Evolutionary conservation across 106 monocot genomes (phyloP).

Genomic region (Hemerocallis citrina): DNA sequence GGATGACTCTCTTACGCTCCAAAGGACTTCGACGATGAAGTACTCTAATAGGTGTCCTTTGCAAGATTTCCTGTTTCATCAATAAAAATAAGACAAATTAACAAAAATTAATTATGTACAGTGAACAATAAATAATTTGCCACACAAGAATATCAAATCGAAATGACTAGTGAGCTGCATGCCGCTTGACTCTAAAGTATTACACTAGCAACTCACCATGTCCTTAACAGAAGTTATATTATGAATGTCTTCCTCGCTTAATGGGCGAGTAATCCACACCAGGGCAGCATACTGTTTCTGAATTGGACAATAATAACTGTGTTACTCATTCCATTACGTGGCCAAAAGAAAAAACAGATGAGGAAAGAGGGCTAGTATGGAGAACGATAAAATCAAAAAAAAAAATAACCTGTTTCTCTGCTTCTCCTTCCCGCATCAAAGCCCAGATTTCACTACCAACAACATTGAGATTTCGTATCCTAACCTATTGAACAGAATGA

Average conservation of each 20-base stretch:
- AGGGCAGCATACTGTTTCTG: conserved; percentile 98
- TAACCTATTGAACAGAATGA: conserved; percentile 37
- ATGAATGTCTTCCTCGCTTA: conserved; percentile 46
- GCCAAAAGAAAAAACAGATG: not conserved
- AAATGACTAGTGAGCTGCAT: not conserved
- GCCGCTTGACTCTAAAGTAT: not conserved
- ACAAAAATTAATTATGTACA: not conserved
- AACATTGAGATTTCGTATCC: conserved; percentile 66
- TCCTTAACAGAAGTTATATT: conserved; percentile 52
- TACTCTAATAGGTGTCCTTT: conserved; percentile 83
- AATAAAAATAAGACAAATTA: not conserved
- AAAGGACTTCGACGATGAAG: conserved; percentile 93
- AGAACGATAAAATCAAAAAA: not conserved
- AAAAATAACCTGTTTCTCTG: conserved; percentile 89
- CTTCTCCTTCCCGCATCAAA: conserved; percentile 92
- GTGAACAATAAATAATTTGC: too few species aligned
- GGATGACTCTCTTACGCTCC: conserved; percentile 75
- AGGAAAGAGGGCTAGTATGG: not conserved
- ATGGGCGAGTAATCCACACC: conserved; percentile 78
- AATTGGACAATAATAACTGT: conserved; percentile 8
- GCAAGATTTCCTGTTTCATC: conserved; percentile 60
- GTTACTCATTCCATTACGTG: not conserved
- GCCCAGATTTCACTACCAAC: conserved; percentile 75
- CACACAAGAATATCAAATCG: not conserved
- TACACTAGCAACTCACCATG: conserved; percentile 39